Percentiles rank a stretch among this genome's conserved stretches.
phyloP scores from a whole-genome alignment of 2,329 filamentous ascomycete genomes.

The Coniochaeta sp. region DNA sequence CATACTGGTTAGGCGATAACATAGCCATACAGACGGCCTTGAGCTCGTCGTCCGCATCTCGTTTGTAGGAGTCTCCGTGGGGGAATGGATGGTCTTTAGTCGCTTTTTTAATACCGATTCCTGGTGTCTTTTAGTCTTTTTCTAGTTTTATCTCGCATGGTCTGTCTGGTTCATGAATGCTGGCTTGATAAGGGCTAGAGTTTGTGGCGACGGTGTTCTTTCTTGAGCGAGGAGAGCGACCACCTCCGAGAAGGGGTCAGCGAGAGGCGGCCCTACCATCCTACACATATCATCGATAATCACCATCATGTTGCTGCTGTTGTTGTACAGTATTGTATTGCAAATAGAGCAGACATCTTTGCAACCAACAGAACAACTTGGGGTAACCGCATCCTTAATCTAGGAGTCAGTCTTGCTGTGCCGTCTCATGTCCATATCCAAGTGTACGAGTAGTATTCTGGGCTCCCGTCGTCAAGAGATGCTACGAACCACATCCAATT shows the following conservation, averaged over 20 bases:
- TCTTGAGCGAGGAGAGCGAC: neutral
- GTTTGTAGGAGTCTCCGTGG: neutral
- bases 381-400: too few relatives aligned
- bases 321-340: conserved; percentile 16
- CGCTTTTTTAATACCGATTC: conserved; percentile 14
- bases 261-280: neutral
- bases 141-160: conserved; percentile 6
- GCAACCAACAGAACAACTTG: neutral
- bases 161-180: conserved; percentile 2
- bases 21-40: neutral
- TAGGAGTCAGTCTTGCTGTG: too few relatives aligned
- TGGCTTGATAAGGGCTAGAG: conserved; percentile 3
- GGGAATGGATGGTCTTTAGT: conserved; percentile 6
- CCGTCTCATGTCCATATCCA: too few relatives aligned
- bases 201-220: neutral
- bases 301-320: neutral
- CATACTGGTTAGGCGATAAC: neutral
- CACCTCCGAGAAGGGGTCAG: neutral
- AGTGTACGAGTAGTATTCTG: too few relatives aligned
- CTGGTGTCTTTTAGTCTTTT: conserved; percentile 7
- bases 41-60: neutral
- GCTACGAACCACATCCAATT: too few relatives aligned
- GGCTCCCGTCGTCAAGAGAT: too few relatives aligned
- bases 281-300: neutral
- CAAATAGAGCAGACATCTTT: conserved; percentile 20